These are phyloP conservation scores for Chytriomyces confervae DNA, from an alignment of 192 early-diverging fungal species.

Conservation along the genomic window DNA sequence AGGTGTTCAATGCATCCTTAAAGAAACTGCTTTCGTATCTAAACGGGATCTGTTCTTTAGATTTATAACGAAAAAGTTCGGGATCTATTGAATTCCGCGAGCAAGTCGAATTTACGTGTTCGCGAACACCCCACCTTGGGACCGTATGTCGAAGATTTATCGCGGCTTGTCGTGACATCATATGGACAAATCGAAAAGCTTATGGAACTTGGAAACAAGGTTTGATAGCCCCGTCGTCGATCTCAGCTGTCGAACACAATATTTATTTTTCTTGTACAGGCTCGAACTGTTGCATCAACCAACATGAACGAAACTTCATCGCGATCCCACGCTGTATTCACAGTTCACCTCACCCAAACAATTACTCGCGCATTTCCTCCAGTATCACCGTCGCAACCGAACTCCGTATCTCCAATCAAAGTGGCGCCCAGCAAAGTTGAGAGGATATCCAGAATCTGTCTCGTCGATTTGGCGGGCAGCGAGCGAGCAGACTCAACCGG, in stretches of 20 bases:
- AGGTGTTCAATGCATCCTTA: slow-evolving; percentile 67
- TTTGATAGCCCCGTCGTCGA: slow-evolving; percentile 54
- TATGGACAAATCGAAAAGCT: slow-evolving; percentile 84
- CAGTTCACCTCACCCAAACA: slow-evolving; percentile 56
- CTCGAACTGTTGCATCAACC: slow-evolving; percentile 89
- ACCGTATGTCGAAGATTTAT: slow-evolving; percentile 93
- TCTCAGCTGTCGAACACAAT: neutral
- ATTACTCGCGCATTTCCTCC: slow-evolving; percentile 1
- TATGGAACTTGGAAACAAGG: slow-evolving; percentile 82
- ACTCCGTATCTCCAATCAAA: slow-evolving; percentile 5
- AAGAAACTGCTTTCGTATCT: slow-evolving; percentile 36
- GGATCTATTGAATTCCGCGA: slow-evolving; percentile 72
- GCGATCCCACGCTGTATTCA: slow-evolving; percentile 60
- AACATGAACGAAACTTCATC: slow-evolving; percentile 94
- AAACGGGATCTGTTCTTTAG: slow-evolving; percentile 50
- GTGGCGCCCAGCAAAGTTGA: neutral
- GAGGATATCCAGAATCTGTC: slow-evolving; percentile 28
- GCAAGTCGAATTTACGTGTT: slow-evolving; percentile 72
- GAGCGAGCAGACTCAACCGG: slow-evolving; percentile 88
- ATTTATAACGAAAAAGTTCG: slow-evolving; percentile 97
- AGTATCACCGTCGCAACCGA: neutral
- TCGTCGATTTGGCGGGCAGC: slow-evolving; percentile 94
- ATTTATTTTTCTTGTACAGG: slow-evolving; percentile 60
- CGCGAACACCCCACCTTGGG: slow-evolving; percentile 55
- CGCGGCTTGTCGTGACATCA: slow-evolving; percentile 79